These are phyloP conservation scores for Aspergillus sp. DNA, from an alignment of 2,329 filamentous ascomycete species.

Conservation along the genomic window DNA sequence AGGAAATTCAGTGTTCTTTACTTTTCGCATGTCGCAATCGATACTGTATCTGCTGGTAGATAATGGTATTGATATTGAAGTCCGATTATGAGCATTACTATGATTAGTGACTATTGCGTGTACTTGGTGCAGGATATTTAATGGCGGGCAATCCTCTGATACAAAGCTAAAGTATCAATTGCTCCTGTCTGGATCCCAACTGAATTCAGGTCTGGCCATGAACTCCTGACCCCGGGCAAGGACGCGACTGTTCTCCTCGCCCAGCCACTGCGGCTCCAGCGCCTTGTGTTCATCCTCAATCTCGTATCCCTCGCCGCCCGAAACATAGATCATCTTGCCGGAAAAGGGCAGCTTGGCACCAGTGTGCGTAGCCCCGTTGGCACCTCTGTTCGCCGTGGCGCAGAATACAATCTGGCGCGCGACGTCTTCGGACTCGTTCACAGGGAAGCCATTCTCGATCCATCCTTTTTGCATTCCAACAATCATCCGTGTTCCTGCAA, in stretches of 20 bases:
- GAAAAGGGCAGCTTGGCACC: conserved; percentile 1
- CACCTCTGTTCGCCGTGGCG: neutral
- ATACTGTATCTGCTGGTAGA: no score
- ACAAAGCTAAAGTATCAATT: neutral
- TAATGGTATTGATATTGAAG: no score
- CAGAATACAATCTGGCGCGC: neutral
- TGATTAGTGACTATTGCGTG: neutral
- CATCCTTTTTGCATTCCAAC: conserved; percentile 5
- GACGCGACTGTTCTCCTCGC: neutral
- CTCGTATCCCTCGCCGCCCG: conserved; percentile 3
- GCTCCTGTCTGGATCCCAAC: neutral
- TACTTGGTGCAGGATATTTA: no score
- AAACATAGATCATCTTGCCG: conserved; percentile 2
- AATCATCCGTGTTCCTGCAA: conserved; percentile 1
- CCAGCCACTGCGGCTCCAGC: conserved; percentile 3
- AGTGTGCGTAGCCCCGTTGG: neutral
- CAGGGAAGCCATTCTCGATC: neutral
- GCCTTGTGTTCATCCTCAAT: neutral
- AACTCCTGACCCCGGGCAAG: neutral
- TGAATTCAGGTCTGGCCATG: neutral
- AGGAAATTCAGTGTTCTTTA: no score
- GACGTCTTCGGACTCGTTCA: conserved; percentile 4
- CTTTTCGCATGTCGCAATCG: no score
- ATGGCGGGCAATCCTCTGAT: no score
- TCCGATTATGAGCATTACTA: no score